Percentiles rank a stretch among this genome's conserved stretches.
These are phyloP conservation scores for Vinca minor DNA, from an alignment of 257 asterid genomes.

Conservation along the genomic window DNA sequence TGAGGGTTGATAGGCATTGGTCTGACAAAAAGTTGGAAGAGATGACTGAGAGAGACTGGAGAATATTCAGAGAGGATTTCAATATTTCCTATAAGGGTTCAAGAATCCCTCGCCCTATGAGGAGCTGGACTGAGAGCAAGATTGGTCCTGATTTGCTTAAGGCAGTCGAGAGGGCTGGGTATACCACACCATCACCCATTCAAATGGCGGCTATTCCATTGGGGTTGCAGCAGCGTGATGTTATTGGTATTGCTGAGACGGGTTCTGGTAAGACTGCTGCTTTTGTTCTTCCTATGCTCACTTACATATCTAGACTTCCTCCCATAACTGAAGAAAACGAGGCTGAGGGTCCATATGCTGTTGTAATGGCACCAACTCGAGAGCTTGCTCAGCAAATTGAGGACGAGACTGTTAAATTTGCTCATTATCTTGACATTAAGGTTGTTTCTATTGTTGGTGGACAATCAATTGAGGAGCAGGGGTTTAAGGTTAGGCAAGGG, in stretches of 20 bases:
- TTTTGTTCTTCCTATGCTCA: slow-evolving; percentile 25
- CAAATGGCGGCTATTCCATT: slow-evolving; percentile 32
- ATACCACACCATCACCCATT: slow-evolving; percentile 27
- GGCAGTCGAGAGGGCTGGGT: slow-evolving; percentile 28
- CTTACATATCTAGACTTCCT: slow-evolving; percentile 28
- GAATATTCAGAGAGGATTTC: slow-evolving; percentile 31
- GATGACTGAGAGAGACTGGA: slow-evolving; percentile 35
- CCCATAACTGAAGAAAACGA: slow-evolving; percentile 25
- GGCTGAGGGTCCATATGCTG: slow-evolving; percentile 33
- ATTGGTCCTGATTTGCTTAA: slow-evolving; percentile 20
- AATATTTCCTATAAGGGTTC: slow-evolving; percentile 28
- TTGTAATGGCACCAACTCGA: slow-evolving; percentile 31
- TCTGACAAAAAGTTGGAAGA: slow-evolving; percentile 27
- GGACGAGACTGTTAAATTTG: slow-evolving; percentile 33
- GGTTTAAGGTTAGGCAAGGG: slow-evolving; percentile 29
- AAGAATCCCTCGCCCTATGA: slow-evolving; percentile 29
- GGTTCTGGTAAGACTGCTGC: slow-evolving; percentile 32
- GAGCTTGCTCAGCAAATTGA: slow-evolving; percentile 34
- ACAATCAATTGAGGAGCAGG: slow-evolving; percentile 31
- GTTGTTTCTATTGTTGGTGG: slow-evolving; percentile 33
- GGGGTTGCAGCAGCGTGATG: slow-evolving; percentile 33
- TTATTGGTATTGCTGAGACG: slow-evolving; percentile 28
- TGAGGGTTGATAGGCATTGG: slow-evolving; percentile 35
- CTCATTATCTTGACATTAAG: slow-evolving; percentile 23
- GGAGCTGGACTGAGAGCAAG: slow-evolving; percentile 27